Conservation (phyloP, 2,329 filamentous ascomycete species). For the Claviceps sp. region DNA sequence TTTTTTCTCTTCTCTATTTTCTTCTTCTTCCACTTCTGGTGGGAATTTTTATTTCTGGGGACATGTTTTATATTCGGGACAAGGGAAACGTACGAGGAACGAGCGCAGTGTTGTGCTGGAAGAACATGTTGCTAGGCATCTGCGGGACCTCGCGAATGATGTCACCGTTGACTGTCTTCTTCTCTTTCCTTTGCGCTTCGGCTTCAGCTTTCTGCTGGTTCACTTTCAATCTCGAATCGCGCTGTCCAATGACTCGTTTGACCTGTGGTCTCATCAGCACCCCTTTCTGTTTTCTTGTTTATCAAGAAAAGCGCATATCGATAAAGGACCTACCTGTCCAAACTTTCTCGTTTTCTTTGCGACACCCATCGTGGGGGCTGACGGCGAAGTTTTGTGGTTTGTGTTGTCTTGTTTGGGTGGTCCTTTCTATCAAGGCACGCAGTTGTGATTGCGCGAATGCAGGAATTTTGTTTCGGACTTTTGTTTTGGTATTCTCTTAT, state of each 20-base stretch:
- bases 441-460: too few species aligned
- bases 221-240: conserved; percentile 70
- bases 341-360: conserved; percentile 90
- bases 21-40: background rate
- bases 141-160: conserved; percentile 69
- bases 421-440: background rate
- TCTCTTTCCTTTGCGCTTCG: conserved; percentile 42
- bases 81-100: conserved; percentile 36
- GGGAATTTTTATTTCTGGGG: too few species aligned
- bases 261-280: conserved; percentile 28
- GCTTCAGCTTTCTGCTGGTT: conserved; percentile 57
- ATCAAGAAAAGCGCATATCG: conserved; percentile 12
- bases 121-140: conserved; percentile 74
- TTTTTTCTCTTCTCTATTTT: background rate
- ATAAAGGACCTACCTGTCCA: conserved; percentile 39
- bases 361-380: conserved; percentile 54
- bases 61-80: too few species aligned
- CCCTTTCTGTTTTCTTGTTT: background rate
- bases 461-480: background rate
- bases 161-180: conserved; percentile 42
- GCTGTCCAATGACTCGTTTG: conserved; percentile 71
- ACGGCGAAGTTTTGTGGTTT: background rate
- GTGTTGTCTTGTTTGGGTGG: background rate
- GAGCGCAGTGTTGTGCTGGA: conserved; percentile 75
- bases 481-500: background rate